Percentiles rank a stretch among this genome's conserved stretches.
Conservation (phyloP, 2,329 filamentous ascomycete genomes). For the Aureobasidium namibiae region DNA sequence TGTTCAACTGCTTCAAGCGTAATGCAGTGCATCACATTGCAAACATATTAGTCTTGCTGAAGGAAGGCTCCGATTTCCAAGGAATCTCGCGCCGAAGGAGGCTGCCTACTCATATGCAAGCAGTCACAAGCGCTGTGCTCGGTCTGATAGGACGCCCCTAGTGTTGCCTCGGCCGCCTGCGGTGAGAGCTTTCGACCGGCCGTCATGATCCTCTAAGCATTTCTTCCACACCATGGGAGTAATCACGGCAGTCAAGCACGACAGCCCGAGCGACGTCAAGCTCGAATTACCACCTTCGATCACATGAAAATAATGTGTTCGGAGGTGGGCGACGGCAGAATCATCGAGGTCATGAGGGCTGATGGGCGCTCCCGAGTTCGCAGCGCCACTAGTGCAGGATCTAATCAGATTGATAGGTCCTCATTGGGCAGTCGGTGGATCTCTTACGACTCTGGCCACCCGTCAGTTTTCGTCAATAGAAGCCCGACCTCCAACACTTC, state of each 20-base stretch:
- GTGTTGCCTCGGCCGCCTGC: not conserved
- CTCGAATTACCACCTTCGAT: not conserved
- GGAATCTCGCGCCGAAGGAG: not conserved
- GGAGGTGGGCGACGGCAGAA: not conserved
- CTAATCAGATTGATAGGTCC: not conserved
- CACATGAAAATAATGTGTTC: not conserved
- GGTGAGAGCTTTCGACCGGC: not conserved
- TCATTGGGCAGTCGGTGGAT: not conserved
- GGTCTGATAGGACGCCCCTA: not conserved
- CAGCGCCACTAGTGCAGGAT: not conserved
- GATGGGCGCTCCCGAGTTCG: not conserved
- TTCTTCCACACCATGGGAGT: no score
- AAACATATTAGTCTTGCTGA: not conserved
- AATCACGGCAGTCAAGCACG: not conserved
- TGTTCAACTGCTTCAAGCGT: not conserved
- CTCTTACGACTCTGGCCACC: slow-evolving; percentile 1
- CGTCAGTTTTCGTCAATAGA: not conserved
- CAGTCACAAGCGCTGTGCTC: slow-evolving; percentile 1
- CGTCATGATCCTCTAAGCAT: not conserved
- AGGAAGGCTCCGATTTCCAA: no score
- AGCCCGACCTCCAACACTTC: not conserved
- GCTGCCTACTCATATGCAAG: not conserved
- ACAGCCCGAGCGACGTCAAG: no score
- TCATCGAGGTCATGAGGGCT: not conserved
- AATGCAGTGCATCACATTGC: not conserved